Base-by-base conservation (phyloP, 768 basidiomycete species). In the Termitomyces sp. region DNA sequence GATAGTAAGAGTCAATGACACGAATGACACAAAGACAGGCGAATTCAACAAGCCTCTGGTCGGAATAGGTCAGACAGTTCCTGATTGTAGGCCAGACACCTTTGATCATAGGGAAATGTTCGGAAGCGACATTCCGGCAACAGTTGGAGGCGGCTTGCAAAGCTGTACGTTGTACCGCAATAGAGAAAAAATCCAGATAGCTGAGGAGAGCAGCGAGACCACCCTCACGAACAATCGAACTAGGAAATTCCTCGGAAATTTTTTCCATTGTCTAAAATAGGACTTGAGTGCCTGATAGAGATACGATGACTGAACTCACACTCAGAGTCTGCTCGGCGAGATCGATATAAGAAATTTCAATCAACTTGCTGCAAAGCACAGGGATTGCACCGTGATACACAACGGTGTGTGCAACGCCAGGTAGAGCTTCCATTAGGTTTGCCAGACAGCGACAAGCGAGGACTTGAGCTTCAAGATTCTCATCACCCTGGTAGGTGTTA, bases 301-400 rank as follows among this genome's bases (percentile, higher is more conserved):
- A 53, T 40, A 34, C 54, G 60, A 56, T 20, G 2, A 67, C 51
- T 66, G 57, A 40, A 85, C 95, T 79, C 79, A 98, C 96, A 70
- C 93, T 96, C 66, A 99, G 77, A 9, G 96, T 98, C 77, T 99
- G 97, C 72, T 98, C 97, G 12, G 97, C 97, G 50, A 99, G 81
- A 74, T 99, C 97, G 66, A 99, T 98, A 71, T 96, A 97, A 29
- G 93, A 92, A 60, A 99, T 99, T 76, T 97, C 94, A 72, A 94
- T 87, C 63, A 99, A 78, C 74, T 99, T 98, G 83, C 91, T 91
- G 84, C 96, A 98, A 51, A 99, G 83, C 37, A 96, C 94, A 17
- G 95, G 95, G 60, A 99, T 96, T 17, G 96, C 97, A n/a, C 96
- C 96, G 69, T 96, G 92, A 72, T 97, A 93, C 43, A 98, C 96